Conservation (phyloP, 2,329 filamentous ascomycete genomes). For the Calycina marina region DNA sequence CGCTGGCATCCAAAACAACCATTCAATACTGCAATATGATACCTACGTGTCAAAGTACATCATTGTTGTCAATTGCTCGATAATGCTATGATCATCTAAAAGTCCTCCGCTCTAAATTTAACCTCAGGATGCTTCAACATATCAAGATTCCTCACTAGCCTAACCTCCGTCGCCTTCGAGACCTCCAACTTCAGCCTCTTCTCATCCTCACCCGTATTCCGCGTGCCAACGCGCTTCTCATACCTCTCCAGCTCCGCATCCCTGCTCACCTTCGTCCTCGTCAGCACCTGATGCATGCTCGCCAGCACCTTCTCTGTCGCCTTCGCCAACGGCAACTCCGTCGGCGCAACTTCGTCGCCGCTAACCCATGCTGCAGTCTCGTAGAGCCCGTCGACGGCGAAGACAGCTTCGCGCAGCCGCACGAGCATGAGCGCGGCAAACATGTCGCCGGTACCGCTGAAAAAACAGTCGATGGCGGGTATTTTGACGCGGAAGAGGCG, state of each 20-base stretch:
- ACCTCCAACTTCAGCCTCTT: conserved; percentile 44
- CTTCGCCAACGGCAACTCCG: conserved; percentile 66
- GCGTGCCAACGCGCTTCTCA: conserved; percentile 29
- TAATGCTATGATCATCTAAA: conserved; percentile 24
- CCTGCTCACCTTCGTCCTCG: conserved; percentile 50
- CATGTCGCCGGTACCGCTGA: conserved; percentile 96
- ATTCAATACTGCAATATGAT: no score
- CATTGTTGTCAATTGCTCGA: no score
- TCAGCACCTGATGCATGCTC: conserved; percentile 80
- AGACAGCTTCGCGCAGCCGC: conserved; percentile 71
- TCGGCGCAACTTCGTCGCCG: conserved; percentile 51
- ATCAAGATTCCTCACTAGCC: conserved; percentile 60
- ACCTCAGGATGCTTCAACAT: conserved; percentile 52
- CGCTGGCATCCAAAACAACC: no score
- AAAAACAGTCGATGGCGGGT: conserved; percentile 81
- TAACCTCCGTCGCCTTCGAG: conserved; percentile 80
- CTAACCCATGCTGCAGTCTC: conserved; percentile 57
- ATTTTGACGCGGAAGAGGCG: conserved; percentile 84
- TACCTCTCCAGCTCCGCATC: conserved; percentile 44
- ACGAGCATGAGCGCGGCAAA: conserved; percentile 85
- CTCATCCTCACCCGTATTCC: conserved; percentile 26
- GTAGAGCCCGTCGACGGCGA: conserved; percentile 31
- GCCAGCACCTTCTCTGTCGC: conserved; percentile 79
- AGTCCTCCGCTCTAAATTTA: conserved; percentile 42
- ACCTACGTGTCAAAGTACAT: no score